A percentile compares a stretch with the other conserved stretches of the same genome.
Conservation (phyloP, 129 eudicot genomes). For the Rutidosis leptorrhynchoides region DNA sequence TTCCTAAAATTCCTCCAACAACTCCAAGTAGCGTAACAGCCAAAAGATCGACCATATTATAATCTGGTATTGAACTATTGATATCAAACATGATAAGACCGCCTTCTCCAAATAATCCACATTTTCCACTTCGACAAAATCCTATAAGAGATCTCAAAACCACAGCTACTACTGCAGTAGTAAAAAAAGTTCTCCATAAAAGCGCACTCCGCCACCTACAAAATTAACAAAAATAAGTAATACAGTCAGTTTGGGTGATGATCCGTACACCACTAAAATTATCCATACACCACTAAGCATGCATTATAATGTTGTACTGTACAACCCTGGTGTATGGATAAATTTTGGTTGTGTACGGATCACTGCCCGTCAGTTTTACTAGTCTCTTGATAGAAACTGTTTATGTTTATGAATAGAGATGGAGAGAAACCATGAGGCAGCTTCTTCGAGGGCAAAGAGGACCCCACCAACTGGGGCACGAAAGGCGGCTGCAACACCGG, state of each 20-base stretch:
- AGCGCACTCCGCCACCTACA: conserved; percentile 99
- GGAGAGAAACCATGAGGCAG: conserved; percentile 76
- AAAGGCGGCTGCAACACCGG: conserved; percentile 98
- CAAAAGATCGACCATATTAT: conserved; percentile 59
- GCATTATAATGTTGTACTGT: too few relatives aligned
- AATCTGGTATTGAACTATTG: conserved; percentile 47
- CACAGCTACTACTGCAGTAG: conserved; percentile 92
- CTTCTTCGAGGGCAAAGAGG: conserved; percentile 98
- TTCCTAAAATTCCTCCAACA: conserved; percentile 78
- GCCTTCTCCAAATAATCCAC: conserved; percentile 93
- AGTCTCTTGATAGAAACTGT: not conserved
- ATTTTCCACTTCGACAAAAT: conserved; percentile 63
- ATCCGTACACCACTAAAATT: too few relatives aligned
- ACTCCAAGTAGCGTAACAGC: conserved; percentile 75
- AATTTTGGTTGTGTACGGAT: too few relatives aligned
- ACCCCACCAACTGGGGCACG: conserved; percentile 99
- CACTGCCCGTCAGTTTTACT: not conserved
- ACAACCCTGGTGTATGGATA: too few relatives aligned
- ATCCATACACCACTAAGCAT: too few relatives aligned
- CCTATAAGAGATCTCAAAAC: conserved; percentile 73
- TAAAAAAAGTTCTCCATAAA: conserved; percentile 97
- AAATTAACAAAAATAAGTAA: not conserved
- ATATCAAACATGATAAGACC: conserved; percentile 94
- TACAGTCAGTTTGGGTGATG: too few relatives aligned
- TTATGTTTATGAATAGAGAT: conserved; percentile 20